phyloP scores from a whole-genome alignment of 805 yeast species.

The Starmerella scarabaei region DNA sequence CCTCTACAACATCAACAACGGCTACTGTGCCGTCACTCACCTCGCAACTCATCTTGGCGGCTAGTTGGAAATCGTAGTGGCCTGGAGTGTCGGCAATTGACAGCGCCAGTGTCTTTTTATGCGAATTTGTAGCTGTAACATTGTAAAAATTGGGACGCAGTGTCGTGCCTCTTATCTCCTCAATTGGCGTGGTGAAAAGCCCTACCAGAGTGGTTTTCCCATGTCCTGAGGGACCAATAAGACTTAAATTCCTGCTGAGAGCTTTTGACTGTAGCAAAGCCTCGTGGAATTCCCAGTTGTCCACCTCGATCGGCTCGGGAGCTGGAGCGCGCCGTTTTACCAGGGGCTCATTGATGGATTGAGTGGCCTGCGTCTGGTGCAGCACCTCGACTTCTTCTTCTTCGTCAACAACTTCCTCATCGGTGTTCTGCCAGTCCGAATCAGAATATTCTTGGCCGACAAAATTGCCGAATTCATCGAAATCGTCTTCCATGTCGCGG shows the following conservation, averaged over 20 bases:
- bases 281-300: slow-evolving; percentile 38
- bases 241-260: slow-evolving; percentile 56
- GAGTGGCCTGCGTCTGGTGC: slow-evolving; percentile 41
- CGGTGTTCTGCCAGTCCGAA: slow-evolving; percentile 15
- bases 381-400: slow-evolving; percentile 15
- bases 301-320: slow-evolving; percentile 29
- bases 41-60: slow-evolving; percentile 43
- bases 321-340: slow-evolving; percentile 47
- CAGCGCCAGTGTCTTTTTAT: slow-evolving; percentile 42
- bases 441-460: slow-evolving; percentile 22
- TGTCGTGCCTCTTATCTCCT: slow-evolving; percentile 56
- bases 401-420: slow-evolving; percentile 2
- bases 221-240: slow-evolving; percentile 69
- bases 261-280: slow-evolving; percentile 33
- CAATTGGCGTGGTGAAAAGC: not conserved
- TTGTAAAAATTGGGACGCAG: slow-evolving; percentile 52
- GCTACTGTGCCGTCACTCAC: slow-evolving; percentile 54
- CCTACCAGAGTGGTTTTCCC: slow-evolving; percentile 60
- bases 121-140: slow-evolving; percentile 41
- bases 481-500: slow-evolving; percentile 16
- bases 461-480: slow-evolving; percentile 28
- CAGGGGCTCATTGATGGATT: slow-evolving; percentile 48
- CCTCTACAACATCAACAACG: slow-evolving; percentile 79
- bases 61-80: slow-evolving; percentile 73
- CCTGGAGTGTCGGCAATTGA: slow-evolving; percentile 86